Evolutionary conservation across 768 basidiomycete species (phyloP).

Genomic region (Paxillus involutus): DNA sequence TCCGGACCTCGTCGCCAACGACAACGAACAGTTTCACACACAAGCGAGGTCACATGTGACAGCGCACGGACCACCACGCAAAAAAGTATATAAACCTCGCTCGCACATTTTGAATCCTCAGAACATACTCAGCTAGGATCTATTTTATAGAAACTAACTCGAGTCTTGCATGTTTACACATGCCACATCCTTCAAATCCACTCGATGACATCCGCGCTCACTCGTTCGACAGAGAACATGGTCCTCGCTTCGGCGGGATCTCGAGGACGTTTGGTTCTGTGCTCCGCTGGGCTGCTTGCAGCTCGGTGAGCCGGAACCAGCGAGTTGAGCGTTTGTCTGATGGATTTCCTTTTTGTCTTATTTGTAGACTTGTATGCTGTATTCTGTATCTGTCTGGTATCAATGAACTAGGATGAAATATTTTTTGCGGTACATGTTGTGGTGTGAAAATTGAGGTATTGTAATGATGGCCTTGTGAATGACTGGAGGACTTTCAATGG

Average conservation of each 20-base stretch:
- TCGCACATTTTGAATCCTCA: slow-evolving; percentile 35
- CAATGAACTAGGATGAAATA: too few species aligned
- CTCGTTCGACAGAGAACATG: slow-evolving; percentile 73
- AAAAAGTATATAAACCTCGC: slow-evolving; percentile 33
- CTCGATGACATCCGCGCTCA: slow-evolving; percentile 65
- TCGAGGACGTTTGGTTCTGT: slow-evolving; percentile 66
- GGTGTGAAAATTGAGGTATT: too few species aligned
- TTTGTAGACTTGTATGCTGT: neutral
- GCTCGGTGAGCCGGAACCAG: slow-evolving; percentile 35
- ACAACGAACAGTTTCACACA: neutral
- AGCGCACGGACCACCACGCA: slow-evolving; percentile 35
- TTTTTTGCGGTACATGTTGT: too few species aligned
- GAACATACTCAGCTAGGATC: slow-evolving; percentile 83
- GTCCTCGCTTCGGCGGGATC: slow-evolving; percentile 33
- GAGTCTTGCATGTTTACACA: slow-evolving; percentile 80
- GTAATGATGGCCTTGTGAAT: too few species aligned
- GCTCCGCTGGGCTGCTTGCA: slow-evolving; percentile 27
- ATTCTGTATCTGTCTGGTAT: neutral
- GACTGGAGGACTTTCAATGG: too few species aligned
- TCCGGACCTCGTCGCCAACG: neutral
- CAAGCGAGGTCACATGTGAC: slow-evolving; percentile 19
- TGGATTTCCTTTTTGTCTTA: slow-evolving; percentile 37
- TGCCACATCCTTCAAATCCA: slow-evolving; percentile 72
- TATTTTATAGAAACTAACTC: slow-evolving; percentile 78
- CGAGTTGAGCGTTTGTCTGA: slow-evolving; percentile 66